Percentiles rank a stretch among this genome's conserved stretches.
Conservation (phyloP, 352 stramenopile species). For the Globisporangium spinosum region DNA sequence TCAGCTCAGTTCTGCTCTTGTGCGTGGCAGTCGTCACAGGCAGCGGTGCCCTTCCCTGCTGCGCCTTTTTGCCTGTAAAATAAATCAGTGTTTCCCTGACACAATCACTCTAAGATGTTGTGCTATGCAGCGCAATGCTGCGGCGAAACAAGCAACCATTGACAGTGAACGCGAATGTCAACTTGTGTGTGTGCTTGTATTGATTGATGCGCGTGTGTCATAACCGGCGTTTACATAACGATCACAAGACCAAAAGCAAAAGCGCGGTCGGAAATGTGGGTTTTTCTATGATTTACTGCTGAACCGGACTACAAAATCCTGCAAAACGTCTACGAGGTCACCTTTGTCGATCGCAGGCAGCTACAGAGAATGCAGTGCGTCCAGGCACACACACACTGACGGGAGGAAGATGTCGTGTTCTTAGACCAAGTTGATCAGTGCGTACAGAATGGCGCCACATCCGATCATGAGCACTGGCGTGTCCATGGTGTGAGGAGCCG, state of each 20-base stretch:
- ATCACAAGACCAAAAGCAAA: background rate
- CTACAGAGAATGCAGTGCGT: too few species aligned
- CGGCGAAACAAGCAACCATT: background rate
- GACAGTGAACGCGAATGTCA: background rate
- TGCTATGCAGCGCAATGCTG: background rate
- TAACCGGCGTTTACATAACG: background rate
- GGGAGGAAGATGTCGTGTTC: background rate
- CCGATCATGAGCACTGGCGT: slow-evolving; percentile 82
- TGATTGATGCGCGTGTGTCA: background rate
- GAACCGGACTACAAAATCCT: background rate
- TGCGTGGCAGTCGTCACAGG: too few species aligned
- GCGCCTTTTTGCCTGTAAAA: too few species aligned
- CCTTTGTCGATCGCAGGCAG: background rate
- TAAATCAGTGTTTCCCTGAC: too few species aligned
- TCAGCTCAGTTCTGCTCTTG: too few species aligned
- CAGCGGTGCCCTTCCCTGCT: too few species aligned
- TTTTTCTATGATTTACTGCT: background rate
- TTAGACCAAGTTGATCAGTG: slow-evolving; percentile 36
- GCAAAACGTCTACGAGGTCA: background rate
- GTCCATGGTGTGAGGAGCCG: slow-evolving; percentile 82
- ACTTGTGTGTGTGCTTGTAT: background rate
- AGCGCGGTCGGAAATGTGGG: background rate
- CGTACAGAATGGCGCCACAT: slow-evolving; percentile 67
- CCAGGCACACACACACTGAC: background rate
- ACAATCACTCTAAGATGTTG: background rate